Evolutionary conservation across 2,329 filamentous ascomycete species (phyloP).

Genomic region (Hypoxylon sp.): DNA sequence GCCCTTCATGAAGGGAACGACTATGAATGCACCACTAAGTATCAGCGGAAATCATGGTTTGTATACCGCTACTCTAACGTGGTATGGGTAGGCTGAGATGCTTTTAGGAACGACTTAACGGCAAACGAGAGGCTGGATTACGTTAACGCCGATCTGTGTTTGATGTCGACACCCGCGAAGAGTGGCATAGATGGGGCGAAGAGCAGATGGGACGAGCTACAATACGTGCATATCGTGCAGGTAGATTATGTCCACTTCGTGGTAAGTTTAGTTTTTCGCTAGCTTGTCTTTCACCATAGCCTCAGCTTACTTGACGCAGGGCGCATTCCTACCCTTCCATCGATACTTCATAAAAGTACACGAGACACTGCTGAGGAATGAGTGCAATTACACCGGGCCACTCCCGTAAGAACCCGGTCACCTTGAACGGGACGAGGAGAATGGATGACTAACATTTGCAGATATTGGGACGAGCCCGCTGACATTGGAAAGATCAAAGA

Average conservation of each 20-base stretch:
- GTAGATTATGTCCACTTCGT: slow-evolving; percentile 44
- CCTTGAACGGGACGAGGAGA: background rate
- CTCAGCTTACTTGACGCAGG: slow-evolving; percentile 17
- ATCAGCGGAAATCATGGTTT: slow-evolving; percentile 36
- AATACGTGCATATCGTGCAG: slow-evolving; percentile 46
- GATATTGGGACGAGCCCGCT: slow-evolving; percentile 50
- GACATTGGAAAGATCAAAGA: slow-evolving; percentile 43
- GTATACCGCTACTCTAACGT: background rate
- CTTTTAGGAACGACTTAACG: slow-evolving; percentile 30
- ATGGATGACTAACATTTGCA: slow-evolving; percentile 21
- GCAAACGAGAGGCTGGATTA: slow-evolving; percentile 43
- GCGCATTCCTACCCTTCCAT: slow-evolving; percentile 50
- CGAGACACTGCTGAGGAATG: slow-evolving; percentile 45
- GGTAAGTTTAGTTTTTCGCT: slow-evolving; percentile 27
- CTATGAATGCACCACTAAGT: slow-evolving; percentile 20
- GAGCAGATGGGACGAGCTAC: slow-evolving; percentile 48
- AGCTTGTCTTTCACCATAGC: background rate
- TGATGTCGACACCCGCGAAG: slow-evolving; percentile 42
- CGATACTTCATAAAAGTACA: slow-evolving; percentile 47
- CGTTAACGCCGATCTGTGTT: slow-evolving; percentile 46
- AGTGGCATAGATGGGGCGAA: slow-evolving; percentile 40
- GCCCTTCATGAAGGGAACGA: slow-evolving; percentile 21
- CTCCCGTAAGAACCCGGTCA: slow-evolving; percentile 32
- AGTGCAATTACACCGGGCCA: slow-evolving; percentile 44
- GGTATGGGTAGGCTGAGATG: background rate